Conservation (phyloP, 164 flowering plant genomes). For the Dillenia suffruticosa region DNA sequence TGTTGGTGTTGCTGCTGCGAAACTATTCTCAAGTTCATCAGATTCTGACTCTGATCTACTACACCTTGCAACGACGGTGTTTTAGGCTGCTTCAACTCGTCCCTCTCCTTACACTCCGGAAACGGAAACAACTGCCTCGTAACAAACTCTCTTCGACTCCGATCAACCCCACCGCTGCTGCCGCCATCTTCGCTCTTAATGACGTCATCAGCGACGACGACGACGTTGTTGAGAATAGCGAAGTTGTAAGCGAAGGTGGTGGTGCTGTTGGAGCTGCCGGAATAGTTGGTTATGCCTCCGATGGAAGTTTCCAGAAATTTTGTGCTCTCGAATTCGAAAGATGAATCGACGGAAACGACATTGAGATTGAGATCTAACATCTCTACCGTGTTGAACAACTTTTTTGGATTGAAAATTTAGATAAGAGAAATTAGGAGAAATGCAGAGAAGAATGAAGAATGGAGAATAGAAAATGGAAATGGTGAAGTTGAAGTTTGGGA, state of each 20-base stretch:
- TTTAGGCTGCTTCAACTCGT: too few species aligned
- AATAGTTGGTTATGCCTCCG: conserved; percentile 7
- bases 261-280: conserved; percentile 5
- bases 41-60: too few species aligned
- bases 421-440: too few species aligned
- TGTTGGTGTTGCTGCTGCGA: conserved; percentile 7
- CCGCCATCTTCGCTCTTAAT: neutral
- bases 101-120: conserved; percentile 3
- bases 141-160: neutral
- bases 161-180: too few species aligned
- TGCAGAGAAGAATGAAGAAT: too few species aligned
- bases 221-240: conserved; percentile 7
- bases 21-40: conserved; percentile 12
- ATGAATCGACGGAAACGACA: conserved; percentile 10
- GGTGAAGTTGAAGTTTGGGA: too few species aligned
- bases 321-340: conserved; percentile 2
- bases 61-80: too few species aligned
- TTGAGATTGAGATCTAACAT: conserved; percentile 48
- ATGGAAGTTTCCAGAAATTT: conserved; percentile 18
- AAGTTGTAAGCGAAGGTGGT: conserved; percentile 12
- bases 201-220: neutral
- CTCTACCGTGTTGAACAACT: neutral
- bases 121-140: conserved; percentile 30
- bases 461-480: too few species aligned
- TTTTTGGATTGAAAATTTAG: too few species aligned